Evolutionary conservation across 306 rosid species (phyloP), one percentile per base, ranked within the genome.

Genomic region (Herpetospermum pedunculosum): DNA sequence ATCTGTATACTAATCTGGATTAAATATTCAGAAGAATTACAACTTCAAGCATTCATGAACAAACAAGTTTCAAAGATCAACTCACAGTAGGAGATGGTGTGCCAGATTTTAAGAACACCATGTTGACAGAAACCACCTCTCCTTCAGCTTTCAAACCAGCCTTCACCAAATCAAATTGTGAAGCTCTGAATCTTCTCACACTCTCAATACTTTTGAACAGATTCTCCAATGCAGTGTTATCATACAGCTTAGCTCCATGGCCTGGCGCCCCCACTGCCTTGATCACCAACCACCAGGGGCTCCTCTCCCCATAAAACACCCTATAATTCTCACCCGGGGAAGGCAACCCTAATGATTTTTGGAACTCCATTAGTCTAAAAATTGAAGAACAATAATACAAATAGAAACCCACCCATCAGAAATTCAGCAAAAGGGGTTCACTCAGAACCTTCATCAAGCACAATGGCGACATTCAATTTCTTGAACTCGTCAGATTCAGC

Each of bases 231-330:
- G 98, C 98, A 77, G 90, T 68, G 79, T 91, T 91, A 77, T 94
- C 98, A 83, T 87, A 94, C 37, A 94, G 96, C 89, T 87, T 91
- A 12, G 98, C 87, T 37, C 98, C 98, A 79, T 94, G 98, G 2
- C 98, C 98, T 0, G 97, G 98, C 15, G 89, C 91, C 30, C 97
- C 97, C 30, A 84, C 75, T 6, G 95, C 92, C 86, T 89, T 94
- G 59, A 94, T 94, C 71, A 83, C 86, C 83, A 89, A 11, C 98
- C 98, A 94, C 97, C 89, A 85, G 0, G 97, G 94, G 21, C 86
- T 68, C 87, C 91, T 88, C 87, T 94, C 98, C 0, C 88, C 95
- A 76, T 87, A 91, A 72, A 89, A 91, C 1, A 75, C 86, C 86
- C 90, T 84, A 79, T 91, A 94, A 19, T 85, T 60, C 74, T 80